Evolutionary conservation across 495 filamentous ascomycete species (phyloP), one percentile per base, ranked within the genome.

Genomic region (Aspergillus conjunctus): DNA sequence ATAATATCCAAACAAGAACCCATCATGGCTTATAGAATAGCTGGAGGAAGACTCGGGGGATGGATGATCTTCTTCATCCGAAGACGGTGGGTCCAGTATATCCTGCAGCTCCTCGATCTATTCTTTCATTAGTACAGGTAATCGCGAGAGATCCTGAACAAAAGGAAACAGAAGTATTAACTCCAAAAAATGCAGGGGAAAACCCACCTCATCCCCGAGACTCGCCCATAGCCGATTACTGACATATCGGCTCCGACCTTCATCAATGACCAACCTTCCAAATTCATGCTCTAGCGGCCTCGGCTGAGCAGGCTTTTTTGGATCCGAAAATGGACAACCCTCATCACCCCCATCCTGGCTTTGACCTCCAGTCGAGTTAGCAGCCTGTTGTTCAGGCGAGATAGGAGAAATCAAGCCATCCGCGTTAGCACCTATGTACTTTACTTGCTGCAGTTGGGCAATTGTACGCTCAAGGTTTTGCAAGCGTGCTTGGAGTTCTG

Each of bases 161-260:
- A 17, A 2, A 45, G 5, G 3, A 39, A 18, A 43, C 15, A 6
- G 7, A 39, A 30, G 18, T 49, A 32, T 1, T 20, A 14, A 32
- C 17, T 12, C 21, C 57, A 34, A 11, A 39, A n/a, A 2, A 2
- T 5, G 26, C 5, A 26, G 26, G 26, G 5, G 26, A 26, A 26
- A 26, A 63, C 68, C 52, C 70, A 91, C 91, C 83, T 97, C 91
- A 59, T 93, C 90, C 51, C 87, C 90, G 46, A 97, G 78, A 61
- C 84, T 91, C n/a, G 88, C 86, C 93, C 92, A 97, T 53, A 96
- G 90, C 15, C 86, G 87, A 73, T 88, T 93, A 70, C 90, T 93
- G 59, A 97, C 88, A 74, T 97, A 97, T 68, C 91, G 81, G 64
- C 87, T 90, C 63, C 84, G 86, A 3, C 88, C 88, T 65, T 95